These are phyloP conservation scores for Penicillium sp. DNA, from an alignment of 2,329 filamentous ascomycete species.

Conservation along the genomic window DNA sequence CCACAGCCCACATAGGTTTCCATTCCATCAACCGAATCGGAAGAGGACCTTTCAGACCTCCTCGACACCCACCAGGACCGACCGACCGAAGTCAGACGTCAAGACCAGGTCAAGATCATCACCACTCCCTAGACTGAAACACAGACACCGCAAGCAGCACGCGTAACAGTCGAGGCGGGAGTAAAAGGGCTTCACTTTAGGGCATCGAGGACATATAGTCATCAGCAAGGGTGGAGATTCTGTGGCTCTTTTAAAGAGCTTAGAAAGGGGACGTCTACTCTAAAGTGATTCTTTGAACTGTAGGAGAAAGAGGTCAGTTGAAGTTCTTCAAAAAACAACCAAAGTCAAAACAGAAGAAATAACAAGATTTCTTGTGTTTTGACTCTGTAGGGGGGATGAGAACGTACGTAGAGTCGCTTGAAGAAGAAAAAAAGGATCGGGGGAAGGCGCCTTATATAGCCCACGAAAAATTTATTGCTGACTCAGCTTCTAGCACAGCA, in stretches of 20 bases:
- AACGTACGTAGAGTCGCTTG: slow-evolving; percentile 15
- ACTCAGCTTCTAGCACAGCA: neutral
- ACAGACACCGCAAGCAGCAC: slow-evolving; percentile 35
- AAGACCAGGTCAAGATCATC: slow-evolving; percentile 86
- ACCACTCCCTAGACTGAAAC: slow-evolving; percentile 76
- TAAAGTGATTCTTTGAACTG: slow-evolving; percentile 87
- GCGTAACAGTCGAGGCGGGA: slow-evolving; percentile 43
- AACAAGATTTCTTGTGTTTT: neutral
- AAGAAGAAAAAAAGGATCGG: slow-evolving; percentile 11
- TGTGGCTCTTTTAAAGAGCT: slow-evolving; percentile 90
- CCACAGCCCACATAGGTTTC: neutral
- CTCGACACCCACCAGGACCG: slow-evolving; percentile 76
- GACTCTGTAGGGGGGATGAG: slow-evolving; percentile 4
- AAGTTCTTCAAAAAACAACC: neutral
- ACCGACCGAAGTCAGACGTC: slow-evolving; percentile 74
- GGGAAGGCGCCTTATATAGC: slow-evolving; percentile 5
- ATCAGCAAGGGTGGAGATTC: slow-evolving; percentile 92
- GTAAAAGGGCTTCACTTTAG: slow-evolving; percentile 76
- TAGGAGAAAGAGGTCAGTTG: slow-evolving; percentile 23
- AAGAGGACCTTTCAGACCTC: slow-evolving; percentile 78
- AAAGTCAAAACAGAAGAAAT: neutral
- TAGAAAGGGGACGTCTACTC: slow-evolving; percentile 90
- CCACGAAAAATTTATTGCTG: neutral
- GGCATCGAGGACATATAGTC: slow-evolving; percentile 80
- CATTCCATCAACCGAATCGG: slow-evolving; percentile 49